Base-by-base conservation (phyloP, 2,329 filamentous ascomycete species). In the Calonectria multiphialidica region DNA sequence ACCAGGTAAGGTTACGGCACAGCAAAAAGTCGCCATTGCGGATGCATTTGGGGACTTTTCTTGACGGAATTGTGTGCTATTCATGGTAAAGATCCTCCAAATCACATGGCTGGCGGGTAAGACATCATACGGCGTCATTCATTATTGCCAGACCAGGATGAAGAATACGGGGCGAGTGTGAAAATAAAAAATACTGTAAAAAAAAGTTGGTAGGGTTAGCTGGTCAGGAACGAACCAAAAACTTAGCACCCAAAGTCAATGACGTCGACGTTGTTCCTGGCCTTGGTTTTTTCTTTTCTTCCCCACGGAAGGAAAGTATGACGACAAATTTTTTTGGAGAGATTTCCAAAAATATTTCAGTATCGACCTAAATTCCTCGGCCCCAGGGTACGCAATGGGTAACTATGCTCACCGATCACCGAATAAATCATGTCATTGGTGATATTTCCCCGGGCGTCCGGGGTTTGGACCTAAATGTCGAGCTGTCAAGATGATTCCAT, bases 381-480 rank as follows among this genome's bases (percentile, higher is more conserved):
- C 30, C 50, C 50, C 21, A 33, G 21, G 21, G 30, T 37, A 55
- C 50, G 10, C 30, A 55, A 55, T 55, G 21, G 50, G 50, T 16
- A 55, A 55, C 9, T 23, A 18, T 2, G 13, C 30, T 55, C 21
- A 55, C 50, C 55, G 59, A 47, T 45, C 53, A 33, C 28, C 40
- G 55, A 66, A 18, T 10, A 49, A 28, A 74, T 65, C 33, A 40
- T 65, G 59, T 66, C 71, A 79, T 79, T 79, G 77, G 77, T 66
- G 63, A 72, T 74, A 68, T 78, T 75, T 68, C 70, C 25, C 77
- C 76, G 76, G 72, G 18, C 13, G 15, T 64, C 76, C 68, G 69
- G 75, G 76, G 68, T 71, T 62, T 71, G 61, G 69, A 68, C 25
- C 28, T 12, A 53, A 49, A 44, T 47, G 28, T 50, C 18, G 37